A percentile compares a stretch with the other conserved stretches of the same genome.
phyloP scores from a whole-genome alignment of 306 rosid species.

The Amphicarpaea edgeworthii region DNA sequence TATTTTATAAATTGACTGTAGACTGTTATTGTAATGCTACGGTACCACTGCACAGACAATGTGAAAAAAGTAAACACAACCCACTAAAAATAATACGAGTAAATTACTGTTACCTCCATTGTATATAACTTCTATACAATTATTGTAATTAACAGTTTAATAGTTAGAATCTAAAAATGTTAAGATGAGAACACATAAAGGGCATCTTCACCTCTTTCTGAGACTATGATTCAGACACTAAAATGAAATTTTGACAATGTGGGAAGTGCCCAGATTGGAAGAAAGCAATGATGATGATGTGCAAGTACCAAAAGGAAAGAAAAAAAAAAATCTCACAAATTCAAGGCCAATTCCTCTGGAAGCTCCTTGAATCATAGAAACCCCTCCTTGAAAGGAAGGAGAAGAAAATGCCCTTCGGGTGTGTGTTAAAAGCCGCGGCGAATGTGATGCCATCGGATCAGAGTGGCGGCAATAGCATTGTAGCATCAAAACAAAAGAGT shows the following conservation, averaged over 20 bases:
- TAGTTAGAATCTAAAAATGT: neutral
- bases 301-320: neutral
- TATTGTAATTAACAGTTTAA: neutral
- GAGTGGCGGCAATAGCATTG: slow-evolving; percentile 7
- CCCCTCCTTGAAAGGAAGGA: slow-evolving; percentile 44
- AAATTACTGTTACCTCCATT: neutral
- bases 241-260: slow-evolving; percentile 29
- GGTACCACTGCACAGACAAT: neutral
- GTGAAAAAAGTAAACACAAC: slow-evolving; percentile 1
- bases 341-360: slow-evolving; percentile 71
- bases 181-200: neutral
- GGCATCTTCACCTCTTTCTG: neutral
- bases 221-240: neutral
- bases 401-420: slow-evolving; percentile 49
- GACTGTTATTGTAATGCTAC: neutral
- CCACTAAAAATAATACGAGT: neutral
- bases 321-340: slow-evolving; percentile 50
- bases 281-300: neutral
- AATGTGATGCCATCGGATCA: slow-evolving; percentile 50
- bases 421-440: slow-evolving; percentile 33
- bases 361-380: slow-evolving; percentile 69
- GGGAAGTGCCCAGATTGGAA: neutral
- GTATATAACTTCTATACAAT: neutral
- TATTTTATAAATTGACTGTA: slow-evolving; percentile 1
- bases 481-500: neutral